Base-by-base conservation (phyloP, 1,139 yeast genomes). In the Candida sp. region DNA sequence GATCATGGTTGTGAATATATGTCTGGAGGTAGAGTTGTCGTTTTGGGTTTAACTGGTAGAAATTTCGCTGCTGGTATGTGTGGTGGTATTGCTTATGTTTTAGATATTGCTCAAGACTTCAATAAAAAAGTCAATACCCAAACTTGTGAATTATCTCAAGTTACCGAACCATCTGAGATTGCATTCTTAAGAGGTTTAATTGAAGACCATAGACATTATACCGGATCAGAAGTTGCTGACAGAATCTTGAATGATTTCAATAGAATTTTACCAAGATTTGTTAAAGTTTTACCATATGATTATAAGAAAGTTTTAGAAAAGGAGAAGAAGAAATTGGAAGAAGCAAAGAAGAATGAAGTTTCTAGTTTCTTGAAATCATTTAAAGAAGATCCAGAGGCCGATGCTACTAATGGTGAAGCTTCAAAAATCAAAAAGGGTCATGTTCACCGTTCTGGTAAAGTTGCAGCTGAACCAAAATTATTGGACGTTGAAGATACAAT, bases 11-110 rank as follows among this genome's bases (percentile, higher is more conserved):
- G 97, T 74, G 99, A 93, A 69, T 93, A 93, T 73, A 93, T 93
- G 99, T 90, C 98, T 58, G 98, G 99, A 66, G 99, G 99, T 64
- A 83, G 98, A 59, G 96, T 93, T 49, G 88, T 93, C 61, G 89
- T 93, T 43, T 79, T 93, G 55, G 97, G 98, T 41, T 70, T 83
- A 45, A 87, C 96, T 59, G 98, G 97, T 48, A 83, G 98, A 54
- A 87, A 90, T 73, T 93, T 93, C 66, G 98, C 97, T 38, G 97
- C 99, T 45, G 99, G 99, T 76, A 95, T 95, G 88, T 91, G 97
- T 58, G 99, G 99, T 69, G 99, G 99, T 81, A 93, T 93, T 65
- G 96, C 97, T 29, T 93, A 93, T 62, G 97, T 95, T 47, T 77
- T 91, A 58, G 96, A 91, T 58, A 87, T 93, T 77, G 97, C 95